Conservation (phyloP, 306 rosid genomes). For the Dryas drummondii region DNA sequence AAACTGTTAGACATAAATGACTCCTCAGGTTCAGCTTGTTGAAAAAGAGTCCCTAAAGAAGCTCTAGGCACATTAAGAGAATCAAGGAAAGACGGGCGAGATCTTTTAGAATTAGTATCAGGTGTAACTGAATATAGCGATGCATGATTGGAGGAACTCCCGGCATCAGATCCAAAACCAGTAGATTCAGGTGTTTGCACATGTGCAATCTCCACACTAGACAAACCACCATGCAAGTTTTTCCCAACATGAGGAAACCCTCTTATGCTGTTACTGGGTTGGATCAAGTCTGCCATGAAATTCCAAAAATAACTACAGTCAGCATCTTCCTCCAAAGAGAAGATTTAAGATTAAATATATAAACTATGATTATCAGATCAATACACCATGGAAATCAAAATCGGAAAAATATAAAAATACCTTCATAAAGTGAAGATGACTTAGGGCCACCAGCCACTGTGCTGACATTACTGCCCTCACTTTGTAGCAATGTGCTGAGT, state of each 20-base stretch:
- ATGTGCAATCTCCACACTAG: constrained; percentile 36
- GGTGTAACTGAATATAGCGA: constrained; percentile 36
- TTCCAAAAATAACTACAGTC: constrained; percentile 22
- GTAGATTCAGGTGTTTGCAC: constrained; percentile 44
- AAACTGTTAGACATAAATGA: constrained; percentile 40
- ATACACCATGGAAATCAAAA: constrained; percentile 17
- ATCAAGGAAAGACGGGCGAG: constrained; percentile 92
- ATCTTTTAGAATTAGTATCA: constrained; percentile 65
- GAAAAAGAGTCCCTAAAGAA: constrained; percentile 51
- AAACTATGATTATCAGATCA: background rate
- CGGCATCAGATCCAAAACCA: constrained; percentile 38
- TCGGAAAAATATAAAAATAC: constrained; percentile 33
- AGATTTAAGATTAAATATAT: constrained; percentile 9
- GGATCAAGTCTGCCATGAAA: constrained; percentile 31
- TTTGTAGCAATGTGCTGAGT: constrained; percentile 12
- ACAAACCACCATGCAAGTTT: constrained; percentile 31
- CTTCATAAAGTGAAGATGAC: constrained; percentile 47
- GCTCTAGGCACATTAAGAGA: constrained; percentile 57
- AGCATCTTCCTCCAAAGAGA: constrained; percentile 24
- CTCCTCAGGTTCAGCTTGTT: constrained; percentile 40
- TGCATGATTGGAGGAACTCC: constrained; percentile 47
- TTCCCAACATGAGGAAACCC: constrained; percentile 38
- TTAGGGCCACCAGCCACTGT: constrained; percentile 33
- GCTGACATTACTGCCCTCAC: constrained; percentile 10
- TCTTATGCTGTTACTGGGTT: constrained; percentile 21